Evolutionary conservation across 2,329 filamentous ascomycete species (phyloP), one percentile per base, ranked within the genome.

Genomic region (Fusarium ramigenum): DNA sequence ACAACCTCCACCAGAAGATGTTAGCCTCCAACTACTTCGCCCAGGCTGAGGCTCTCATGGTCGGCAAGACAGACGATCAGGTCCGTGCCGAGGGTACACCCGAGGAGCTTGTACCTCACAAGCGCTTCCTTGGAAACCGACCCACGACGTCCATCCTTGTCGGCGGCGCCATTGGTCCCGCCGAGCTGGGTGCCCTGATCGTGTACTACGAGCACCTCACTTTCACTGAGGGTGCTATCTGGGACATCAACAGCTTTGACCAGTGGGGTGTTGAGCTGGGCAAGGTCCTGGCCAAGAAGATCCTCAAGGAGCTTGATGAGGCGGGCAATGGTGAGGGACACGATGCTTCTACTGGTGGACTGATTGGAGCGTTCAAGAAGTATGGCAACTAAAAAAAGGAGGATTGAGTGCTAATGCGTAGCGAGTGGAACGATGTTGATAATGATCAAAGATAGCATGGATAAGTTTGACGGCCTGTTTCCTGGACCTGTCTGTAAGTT

Each of bases 211-310:
- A 99, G 89, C 96, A 99, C 86, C 86, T 98, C 70, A 98, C 96
- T 63, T 99, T 99, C 84, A 97, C 94, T 42, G 96, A 99, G 86
- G 96, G 96, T 79, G 96, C 95, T 59, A 88, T 99, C 82, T 99
- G 96, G 96, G 97, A 98, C 86, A 97, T 99, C 88, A 99, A 99
- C 90, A 95, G 92, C 80, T 99, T 98, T 82, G 96, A 99, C 86
- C 96, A 99, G 88, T 99, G 96, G 96, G 96, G 96, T 85, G 96
- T 99, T 49, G 96, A 99, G 88, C 87, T 99, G 71, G 96, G 96
- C 83, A 99, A 99, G 92, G 91, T 93, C 44, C 87, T 99, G 75
- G 96, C 96, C 70, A 98, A 96, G 91, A 95, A 94, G 86, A 95
- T 95, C 74, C 92, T 94, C 78, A 84, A 84, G 79, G 96, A 99